Conservation (phyloP, 2,329 filamentous ascomycete genomes). For the Aspergillus ochraceoroseus region DNA sequence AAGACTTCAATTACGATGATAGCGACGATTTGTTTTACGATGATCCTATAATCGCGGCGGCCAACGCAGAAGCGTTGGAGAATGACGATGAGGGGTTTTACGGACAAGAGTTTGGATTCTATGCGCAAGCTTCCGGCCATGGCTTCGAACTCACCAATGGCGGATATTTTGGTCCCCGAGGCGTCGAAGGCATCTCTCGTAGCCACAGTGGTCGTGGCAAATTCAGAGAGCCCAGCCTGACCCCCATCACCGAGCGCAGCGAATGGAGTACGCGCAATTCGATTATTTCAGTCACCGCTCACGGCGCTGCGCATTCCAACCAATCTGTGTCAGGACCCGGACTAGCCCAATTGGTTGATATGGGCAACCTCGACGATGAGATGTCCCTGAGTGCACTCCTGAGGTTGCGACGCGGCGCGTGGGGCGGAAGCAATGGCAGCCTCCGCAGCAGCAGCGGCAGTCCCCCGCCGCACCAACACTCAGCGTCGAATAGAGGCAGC, state of each 20-base stretch:
- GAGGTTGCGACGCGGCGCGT: conserved; percentile 68
- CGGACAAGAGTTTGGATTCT: conserved; percentile 94
- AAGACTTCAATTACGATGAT: conserved; percentile 54
- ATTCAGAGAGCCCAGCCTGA: conserved; percentile 83
- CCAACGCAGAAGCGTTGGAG: conserved; percentile 87
- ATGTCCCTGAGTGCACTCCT: conserved; percentile 70
- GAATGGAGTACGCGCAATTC: conserved; percentile 96
- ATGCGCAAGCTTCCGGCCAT: conserved; percentile 56
- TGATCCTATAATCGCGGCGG: conserved; percentile 87
- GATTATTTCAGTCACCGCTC: conserved; percentile 66
- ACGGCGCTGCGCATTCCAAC: conserved; percentile 46
- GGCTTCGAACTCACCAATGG: conserved; percentile 65
- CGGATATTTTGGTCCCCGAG: conserved; percentile 80
- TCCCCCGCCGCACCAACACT: conserved; percentile 38
- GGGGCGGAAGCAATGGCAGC: conserved; percentile 75
- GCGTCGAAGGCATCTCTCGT: conserved; percentile 57
- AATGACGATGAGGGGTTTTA: conserved; percentile 93
- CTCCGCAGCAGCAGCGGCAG: conserved; percentile 52
- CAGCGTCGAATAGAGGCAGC: conserved; percentile 34
- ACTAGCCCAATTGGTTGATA: conserved; percentile 67
- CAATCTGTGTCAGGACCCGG: conserved; percentile 62
- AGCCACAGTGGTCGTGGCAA: conserved; percentile 68
- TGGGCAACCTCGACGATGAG: conserved; percentile 59
- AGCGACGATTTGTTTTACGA: conserved; percentile 70
- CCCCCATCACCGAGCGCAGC: conserved; percentile 90